Percentiles rank a stretch among this genome's conserved stretches.
Conservation (phyloP, 1,284 basidiomycete species). For the Afroboletus lepidellus region DNA sequence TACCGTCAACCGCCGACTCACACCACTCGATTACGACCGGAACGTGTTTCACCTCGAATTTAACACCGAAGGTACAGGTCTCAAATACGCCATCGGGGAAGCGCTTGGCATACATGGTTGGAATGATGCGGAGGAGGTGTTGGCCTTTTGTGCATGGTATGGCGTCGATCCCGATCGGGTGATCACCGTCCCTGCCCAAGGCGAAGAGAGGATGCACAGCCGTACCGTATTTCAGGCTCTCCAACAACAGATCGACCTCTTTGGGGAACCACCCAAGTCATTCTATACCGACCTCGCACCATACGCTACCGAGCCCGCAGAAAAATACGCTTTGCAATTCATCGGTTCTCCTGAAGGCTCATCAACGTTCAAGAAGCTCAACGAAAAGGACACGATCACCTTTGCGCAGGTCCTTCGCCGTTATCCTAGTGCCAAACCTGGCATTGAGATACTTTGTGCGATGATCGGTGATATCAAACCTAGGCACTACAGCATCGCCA, state of each 20-base stretch:
- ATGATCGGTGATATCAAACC: slow-evolving; percentile 94
- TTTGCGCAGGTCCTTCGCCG: slow-evolving; percentile 86
- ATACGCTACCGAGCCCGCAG: slow-evolving; percentile 70
- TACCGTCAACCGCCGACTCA: slow-evolving; percentile 91
- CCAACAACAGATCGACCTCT: slow-evolving; percentile 96
- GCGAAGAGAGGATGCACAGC: slow-evolving; percentile 70
- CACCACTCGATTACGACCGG: slow-evolving; percentile 93
- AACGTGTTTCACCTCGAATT: slow-evolving; percentile 99
- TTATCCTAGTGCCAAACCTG: slow-evolving; percentile 81
- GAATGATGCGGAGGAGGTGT: slow-evolving; percentile 91
- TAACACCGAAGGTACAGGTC: slow-evolving; percentile 86
- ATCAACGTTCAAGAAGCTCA: slow-evolving; percentile 92
- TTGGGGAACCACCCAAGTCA: slow-evolving; percentile 93
- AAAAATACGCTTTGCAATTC: slow-evolving; percentile 86
- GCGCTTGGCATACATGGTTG: slow-evolving; percentile 97
- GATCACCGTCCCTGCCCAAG: slow-evolving; percentile 74
- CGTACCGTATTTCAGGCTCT: slow-evolving; percentile 94
- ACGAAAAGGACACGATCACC: slow-evolving; percentile 92
- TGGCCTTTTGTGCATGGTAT: slow-evolving; percentile 91
- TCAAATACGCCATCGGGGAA: slow-evolving; percentile 96
- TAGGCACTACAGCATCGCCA: slow-evolving; percentile 97
- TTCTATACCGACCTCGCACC: slow-evolving; percentile 90
- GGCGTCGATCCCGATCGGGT: slow-evolving; percentile 82
- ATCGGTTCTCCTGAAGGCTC: slow-evolving; percentile 92
- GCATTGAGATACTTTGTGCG: slow-evolving; percentile 83